Evolutionary conservation across 345 rosid genomes (phyloP).

Genomic region (Clausena lansium): DNA sequence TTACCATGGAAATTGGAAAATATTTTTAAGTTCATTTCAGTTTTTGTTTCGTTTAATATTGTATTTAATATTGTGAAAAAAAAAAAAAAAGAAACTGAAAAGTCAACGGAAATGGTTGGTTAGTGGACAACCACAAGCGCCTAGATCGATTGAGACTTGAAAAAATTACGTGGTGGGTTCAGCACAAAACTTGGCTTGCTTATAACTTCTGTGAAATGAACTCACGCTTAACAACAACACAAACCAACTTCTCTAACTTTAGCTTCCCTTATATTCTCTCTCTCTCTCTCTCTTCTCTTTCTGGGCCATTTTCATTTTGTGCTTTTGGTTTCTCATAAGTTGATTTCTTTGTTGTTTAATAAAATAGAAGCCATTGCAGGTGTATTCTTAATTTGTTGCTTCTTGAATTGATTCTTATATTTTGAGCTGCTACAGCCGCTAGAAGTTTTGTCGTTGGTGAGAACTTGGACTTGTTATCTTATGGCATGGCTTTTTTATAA

Average conservation of each 20-base stretch:
- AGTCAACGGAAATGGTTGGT: constrained; percentile 21
- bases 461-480: too few relatives aligned
- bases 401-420: constrained; percentile 4
- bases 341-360: background rate
- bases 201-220: background rate
- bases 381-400: constrained; percentile 3
- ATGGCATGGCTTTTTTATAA: too few relatives aligned
- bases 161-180: constrained; percentile 31
- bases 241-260: background rate
- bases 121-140: constrained; percentile 25
- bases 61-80: background rate
- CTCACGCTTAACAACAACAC: background rate
- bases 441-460: background rate
- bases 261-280: background rate
- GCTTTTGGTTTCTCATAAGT: background rate
- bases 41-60: background rate
- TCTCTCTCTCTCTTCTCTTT: background rate
- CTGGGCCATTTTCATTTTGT: constrained; percentile 1
- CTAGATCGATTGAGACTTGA: background rate
- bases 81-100: too few relatives aligned
- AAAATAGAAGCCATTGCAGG: background rate
- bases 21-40: background rate
- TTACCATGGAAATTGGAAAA: too few relatives aligned
- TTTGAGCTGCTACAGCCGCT: background rate
- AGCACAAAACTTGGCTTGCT: constrained; percentile 22